A percentile compares a stretch with the other conserved stretches of the same genome.
Conservation (phyloP, 1,284 basidiomycete species). For the Mrakiaceae sp. region DNA sequence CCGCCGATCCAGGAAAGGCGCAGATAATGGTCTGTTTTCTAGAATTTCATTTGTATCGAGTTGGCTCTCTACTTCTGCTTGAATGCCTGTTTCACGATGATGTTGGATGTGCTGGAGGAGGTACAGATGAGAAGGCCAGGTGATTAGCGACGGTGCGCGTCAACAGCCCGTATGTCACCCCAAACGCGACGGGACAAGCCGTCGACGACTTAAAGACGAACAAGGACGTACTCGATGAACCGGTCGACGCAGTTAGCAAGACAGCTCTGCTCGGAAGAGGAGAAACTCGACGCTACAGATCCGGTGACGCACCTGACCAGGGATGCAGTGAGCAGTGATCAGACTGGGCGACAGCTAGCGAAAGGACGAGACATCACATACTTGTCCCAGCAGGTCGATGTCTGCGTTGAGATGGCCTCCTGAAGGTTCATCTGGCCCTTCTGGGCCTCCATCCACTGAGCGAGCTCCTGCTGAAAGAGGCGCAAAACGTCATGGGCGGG, state of each 20-base stretch:
- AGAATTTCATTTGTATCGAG: too few species aligned
- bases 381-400: slow-evolving; percentile 19
- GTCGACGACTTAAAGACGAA: neutral
- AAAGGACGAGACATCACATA: neutral
- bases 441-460: slow-evolving; percentile 17
- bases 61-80: too few species aligned
- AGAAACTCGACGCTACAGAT: slow-evolving; percentile 12
- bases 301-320: slow-evolving; percentile 16
- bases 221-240: slow-evolving; percentile 11
- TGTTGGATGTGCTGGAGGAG: too few species aligned
- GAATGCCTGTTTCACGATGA: too few species aligned
- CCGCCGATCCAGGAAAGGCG: too few species aligned
- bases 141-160: too few species aligned
- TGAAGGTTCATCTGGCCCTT: slow-evolving; percentile 16
- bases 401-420: slow-evolving; percentile 17
- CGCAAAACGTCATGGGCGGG: neutral
- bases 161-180: too few species aligned
- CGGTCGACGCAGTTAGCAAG: slow-evolving; percentile 16
- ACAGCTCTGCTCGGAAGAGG: slow-evolving; percentile 16
- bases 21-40: too few species aligned
- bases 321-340: too few species aligned
- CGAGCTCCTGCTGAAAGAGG: slow-evolving; percentile 13
- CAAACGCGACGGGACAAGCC: too few species aligned
- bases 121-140: too few species aligned
- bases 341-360: neutral